Conservation (phyloP, 148 eudicot species). For the Arbutus unedo region DNA sequence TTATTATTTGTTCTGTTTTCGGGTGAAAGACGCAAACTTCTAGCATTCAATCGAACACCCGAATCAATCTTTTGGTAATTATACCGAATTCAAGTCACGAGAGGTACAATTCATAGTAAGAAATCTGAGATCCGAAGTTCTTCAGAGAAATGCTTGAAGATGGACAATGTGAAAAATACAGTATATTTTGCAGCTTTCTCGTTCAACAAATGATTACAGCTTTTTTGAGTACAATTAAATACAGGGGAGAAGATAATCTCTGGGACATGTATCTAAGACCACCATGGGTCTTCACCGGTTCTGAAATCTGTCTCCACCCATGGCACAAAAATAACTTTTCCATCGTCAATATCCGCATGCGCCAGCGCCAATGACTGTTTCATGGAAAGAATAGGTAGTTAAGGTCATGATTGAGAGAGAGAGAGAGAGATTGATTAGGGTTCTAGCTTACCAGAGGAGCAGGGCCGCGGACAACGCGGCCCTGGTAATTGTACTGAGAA, state of each 20-base stretch:
- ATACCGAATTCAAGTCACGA: background rate
- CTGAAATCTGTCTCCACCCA: conserved; percentile 92
- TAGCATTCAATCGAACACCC: too few species aligned
- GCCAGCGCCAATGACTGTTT: conserved; percentile 71
- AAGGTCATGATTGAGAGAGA: background rate
- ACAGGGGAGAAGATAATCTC: background rate
- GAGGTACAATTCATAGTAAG: background rate
- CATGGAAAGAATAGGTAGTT: background rate
- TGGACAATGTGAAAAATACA: background rate
- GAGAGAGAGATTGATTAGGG: background rate
- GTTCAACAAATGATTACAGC: background rate
- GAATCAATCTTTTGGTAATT: background rate
- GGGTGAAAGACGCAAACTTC: too few species aligned
- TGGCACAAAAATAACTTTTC: conserved; percentile 76
- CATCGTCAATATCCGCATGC: conserved; percentile 63
- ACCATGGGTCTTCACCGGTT: conserved; percentile 86
- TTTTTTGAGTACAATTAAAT: background rate
- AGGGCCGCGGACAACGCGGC: conserved; percentile 86
- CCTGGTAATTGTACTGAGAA: conserved; percentile 91
- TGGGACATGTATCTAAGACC: conserved; percentile 38
- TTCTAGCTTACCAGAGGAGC: conserved; percentile 77
- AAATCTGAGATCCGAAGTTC: background rate
- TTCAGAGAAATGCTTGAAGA: background rate
- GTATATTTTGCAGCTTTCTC: background rate
- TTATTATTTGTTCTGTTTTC: too few species aligned